Base-by-base conservation (phyloP, 2,329 filamentous ascomycete species). In the Dendryphion nanum region DNA sequence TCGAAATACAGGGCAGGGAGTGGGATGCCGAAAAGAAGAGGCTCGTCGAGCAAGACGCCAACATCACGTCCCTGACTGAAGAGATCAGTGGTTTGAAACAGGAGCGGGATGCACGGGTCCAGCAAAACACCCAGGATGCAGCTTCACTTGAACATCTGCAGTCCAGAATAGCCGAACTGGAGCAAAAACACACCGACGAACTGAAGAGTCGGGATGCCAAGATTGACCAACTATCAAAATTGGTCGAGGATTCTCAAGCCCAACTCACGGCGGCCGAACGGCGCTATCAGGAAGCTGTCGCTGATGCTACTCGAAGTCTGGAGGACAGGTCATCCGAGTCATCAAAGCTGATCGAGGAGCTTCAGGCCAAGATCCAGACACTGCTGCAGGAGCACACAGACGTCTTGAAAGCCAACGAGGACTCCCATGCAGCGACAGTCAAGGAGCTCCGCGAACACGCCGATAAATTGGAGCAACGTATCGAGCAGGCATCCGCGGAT, bases 1-100 rank as follows among this genome's bases (percentile, higher is more conserved):
- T 66, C 8, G 60, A 64, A 34, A 47, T 55, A 18, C 61, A 64
- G 32, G 60, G 58, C 28, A 48, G 42, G 6, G 47, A 66, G 37
- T 66, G 61, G 61, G 59, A 63, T 31, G 52, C 52, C 13, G 61
- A 66, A 21, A 64, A 61, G 53, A 55, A 59, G 47, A 58, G 55
- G 41, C 51, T 63, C n/a, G 48, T 46, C 1, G 58, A 64, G 29
- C 62, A 64, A 38, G 47, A 59, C 14, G 33, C 42, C 1, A 46
- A 57, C 26, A 59, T 64, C 20, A 54, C 57, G 10, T 40, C 40
- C 3, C 48, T 66, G 24, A 55, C 43, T 12, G 42, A 42, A 2
- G 48, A 63, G 30, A 34, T 63, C 2, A 44, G 48, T 6, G 38
- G 40, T 4, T 30, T 61, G 26, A 57, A 45, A 18, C 39, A 54